These are phyloP conservation scores for Aaosphaeria arxii DNA, from an alignment of 2,329 filamentous ascomycete species.

Conservation along the genomic window DNA sequence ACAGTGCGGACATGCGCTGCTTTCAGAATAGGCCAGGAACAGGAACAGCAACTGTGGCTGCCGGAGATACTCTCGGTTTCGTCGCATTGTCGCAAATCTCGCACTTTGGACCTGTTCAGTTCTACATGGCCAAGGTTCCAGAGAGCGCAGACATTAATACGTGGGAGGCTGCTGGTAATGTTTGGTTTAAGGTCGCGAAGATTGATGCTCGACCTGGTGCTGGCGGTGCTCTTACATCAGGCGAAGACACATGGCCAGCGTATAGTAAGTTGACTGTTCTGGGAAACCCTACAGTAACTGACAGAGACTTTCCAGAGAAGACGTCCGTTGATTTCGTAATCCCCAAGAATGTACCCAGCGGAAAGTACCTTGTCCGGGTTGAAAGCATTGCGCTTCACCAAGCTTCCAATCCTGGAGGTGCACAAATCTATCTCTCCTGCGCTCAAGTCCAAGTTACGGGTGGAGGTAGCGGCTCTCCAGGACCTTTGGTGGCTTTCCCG, in stretches of 20 bases:
- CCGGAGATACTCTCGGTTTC: constrained; percentile 46
- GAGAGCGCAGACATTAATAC: constrained; percentile 19
- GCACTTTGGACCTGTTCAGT: constrained; percentile 55
- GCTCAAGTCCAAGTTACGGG: constrained; percentile 44
- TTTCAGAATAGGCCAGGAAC: constrained; percentile 45
- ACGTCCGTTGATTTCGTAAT: constrained; percentile 30
- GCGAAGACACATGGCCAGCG: constrained; percentile 23
- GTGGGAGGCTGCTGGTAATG: constrained; percentile 25
- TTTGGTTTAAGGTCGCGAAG: constrained; percentile 30
- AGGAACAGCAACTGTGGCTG: constrained; percentile 43
- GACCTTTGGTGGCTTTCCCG: constrained; percentile 41
- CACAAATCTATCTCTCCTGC: constrained; percentile 47
- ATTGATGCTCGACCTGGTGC: constrained; percentile 17
- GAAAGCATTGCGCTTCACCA: constrained; percentile 47
- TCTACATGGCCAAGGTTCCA: constrained; percentile 53
- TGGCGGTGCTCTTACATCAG: constrained; percentile 17
- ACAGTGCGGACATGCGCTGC: constrained; percentile 50
- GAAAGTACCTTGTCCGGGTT: constrained; percentile 45
- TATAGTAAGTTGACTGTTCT: constrained; percentile 24
- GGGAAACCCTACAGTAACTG: not conserved
- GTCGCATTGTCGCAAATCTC: constrained; percentile 43
- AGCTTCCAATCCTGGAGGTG: constrained; percentile 28
- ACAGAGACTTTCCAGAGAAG: constrained; percentile 11
- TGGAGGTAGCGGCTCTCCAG: constrained; percentile 35
- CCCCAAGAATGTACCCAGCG: constrained; percentile 39